Base-by-base conservation (phyloP, 495 filamentous ascomycete genomes). In the Aspergillus avenaceus region DNA sequence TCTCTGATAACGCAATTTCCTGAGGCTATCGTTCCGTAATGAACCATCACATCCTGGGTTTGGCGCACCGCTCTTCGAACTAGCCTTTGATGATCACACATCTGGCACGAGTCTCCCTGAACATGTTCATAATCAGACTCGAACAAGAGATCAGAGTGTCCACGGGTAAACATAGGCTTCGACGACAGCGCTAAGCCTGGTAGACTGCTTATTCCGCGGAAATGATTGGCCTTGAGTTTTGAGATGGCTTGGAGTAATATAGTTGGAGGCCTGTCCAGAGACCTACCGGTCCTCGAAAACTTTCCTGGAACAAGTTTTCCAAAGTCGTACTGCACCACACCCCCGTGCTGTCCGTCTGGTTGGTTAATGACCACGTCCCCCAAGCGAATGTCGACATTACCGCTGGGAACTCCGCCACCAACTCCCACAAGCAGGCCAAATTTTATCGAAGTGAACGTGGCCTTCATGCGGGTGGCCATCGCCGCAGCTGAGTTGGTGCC, bases 371-470 rank as follows among this genome's bases (percentile, higher is more conserved):
- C 59, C 8, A 64, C 52, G 52, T 64, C 56, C 8, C 61, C 61
- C 9, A 62, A 47, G 34, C 58, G 40, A 26, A 62, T 50, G 9
- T 53, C 28, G n/a, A 2, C 28, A n/a, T 31, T 3, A 13, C 40
- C 5, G 56, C 32, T 8, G 62, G 63, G 19, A n/a, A 59, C 50
- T 19, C 74, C 73, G 22, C 73, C 73, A 1, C 67, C 74, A 40
- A 78, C 72, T 22, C 76, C 76, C 7, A 81, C 75, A 63, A 80
- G 73, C 22, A 82, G 55, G 12, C 67, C 56, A 48, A 76, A 59
- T 25, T 67, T 52, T 19, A 80, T 54, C 14, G 67, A 68, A 0
- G 56, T 56, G 51, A 79, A 80, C 24, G 41, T 72, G 7, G 45
- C 31, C 0, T 61, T 40, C 68, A 78, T 60, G 12, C 66, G 46